Evolutionary conservation across 139 green algal species (phyloP), one percentile per base, ranked within the genome.

Genomic region (Mychonastes homosphaera): DNA sequence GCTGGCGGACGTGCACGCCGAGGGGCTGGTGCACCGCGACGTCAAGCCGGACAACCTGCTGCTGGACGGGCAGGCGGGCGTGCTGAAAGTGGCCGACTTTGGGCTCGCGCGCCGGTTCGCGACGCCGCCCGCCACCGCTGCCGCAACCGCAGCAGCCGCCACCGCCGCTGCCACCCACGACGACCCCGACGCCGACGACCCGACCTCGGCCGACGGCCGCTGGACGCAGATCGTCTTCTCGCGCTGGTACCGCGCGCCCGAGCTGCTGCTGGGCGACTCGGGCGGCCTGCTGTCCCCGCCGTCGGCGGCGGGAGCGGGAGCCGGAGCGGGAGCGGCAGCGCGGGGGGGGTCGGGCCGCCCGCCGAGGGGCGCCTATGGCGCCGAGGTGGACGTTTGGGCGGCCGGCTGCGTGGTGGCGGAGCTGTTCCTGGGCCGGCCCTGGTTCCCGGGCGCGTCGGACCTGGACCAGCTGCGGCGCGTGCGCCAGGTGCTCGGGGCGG

Each of bases 11-110:
- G 86, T 84, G 44, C 85, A 94, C 58, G 50, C 39, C 21, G 15
- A 69, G 23, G 60, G 43, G 60, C 27, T 92, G 32, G 54, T 90
- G 39, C 85, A 94, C 64, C 72, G 86, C 2, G 86, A 92, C 44
- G 64, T 94, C 55, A 94, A 94, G 74, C 86, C 86, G n/a, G 87
- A 90, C 69, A 94, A 94, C 70, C 77, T 94, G 40, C 75, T 94
- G 32, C 53, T 85, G 19, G 54, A 76, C 21, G 41, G 21, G 4
- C 47, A 56, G 1, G 36, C 54, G 30, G 67, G 68, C 48, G 16
- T 60, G 46, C 44, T 93, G 13, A 87, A 92, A 65, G 62, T 94
- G 24, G 78, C 72, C 9, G 86, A 94, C 52, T 94, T 94, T 72
- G 86, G 86, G 0, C 69, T 94, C 10, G 79, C 86, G 0, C 68